Evolutionary conservation across 257 asterid species (phyloP).

Genomic region (Ajuga chamaepitys): DNA sequence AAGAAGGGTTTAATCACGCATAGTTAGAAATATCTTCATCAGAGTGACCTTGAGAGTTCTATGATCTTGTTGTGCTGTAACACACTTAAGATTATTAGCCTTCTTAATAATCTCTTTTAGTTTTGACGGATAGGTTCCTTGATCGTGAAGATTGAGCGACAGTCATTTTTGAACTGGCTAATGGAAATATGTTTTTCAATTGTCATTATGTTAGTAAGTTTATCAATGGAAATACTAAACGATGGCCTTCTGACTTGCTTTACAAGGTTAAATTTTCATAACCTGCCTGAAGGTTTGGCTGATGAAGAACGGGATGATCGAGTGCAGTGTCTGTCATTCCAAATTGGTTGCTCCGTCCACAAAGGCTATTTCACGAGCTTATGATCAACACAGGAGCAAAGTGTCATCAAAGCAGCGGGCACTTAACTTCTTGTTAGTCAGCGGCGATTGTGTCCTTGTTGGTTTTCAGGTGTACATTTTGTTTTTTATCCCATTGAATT

Average conservation of each 20-base stretch:
- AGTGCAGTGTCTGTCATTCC: constrained; percentile 86
- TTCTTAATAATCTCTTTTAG: neutral
- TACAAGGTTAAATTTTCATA: constrained; percentile 19
- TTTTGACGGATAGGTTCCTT: neutral
- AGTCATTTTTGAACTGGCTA: neutral
- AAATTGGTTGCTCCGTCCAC: constrained; percentile 56
- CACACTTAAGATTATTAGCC: neutral
- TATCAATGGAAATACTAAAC: constrained; percentile 6
- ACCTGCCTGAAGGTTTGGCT: constrained; percentile 34
- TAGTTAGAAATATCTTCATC: neutral
- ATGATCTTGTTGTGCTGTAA: constrained; percentile 5
- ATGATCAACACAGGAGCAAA: constrained; percentile 61
- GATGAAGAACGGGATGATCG: constrained; percentile 68
- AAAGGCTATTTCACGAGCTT: constrained; percentile 61
- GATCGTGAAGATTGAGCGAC: neutral
- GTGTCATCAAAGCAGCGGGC: constrained; percentile 64
- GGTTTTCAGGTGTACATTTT: constrained; percentile 52
- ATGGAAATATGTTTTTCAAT: neutral
- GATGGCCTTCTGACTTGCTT: constrained; percentile 2
- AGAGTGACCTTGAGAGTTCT: neutral
- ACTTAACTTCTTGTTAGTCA: constrained; percentile 56
- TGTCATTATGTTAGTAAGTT: neutral
- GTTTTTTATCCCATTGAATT: neutral
- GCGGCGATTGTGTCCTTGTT: constrained; percentile 69
- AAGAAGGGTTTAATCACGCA: neutral